Conservation (phyloP, 495 filamentous ascomycete species). For the Podospora sp. region DNA sequence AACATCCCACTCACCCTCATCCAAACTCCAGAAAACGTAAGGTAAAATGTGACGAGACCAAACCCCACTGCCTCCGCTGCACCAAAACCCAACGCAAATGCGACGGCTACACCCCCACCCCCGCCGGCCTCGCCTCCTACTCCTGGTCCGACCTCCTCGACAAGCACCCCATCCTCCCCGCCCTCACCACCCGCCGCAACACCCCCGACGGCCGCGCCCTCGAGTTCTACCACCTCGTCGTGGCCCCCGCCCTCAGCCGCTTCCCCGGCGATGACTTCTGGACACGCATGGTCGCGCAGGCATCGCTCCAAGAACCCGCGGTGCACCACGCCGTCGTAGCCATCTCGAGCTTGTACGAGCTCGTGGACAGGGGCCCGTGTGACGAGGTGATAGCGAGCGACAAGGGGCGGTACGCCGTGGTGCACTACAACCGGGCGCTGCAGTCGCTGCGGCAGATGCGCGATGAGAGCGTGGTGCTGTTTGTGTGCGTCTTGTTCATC, state of each 20-base stretch:
- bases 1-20: no score
- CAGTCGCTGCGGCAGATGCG: constrained; percentile 35
- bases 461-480: constrained; percentile 43
- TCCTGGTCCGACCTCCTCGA: constrained; percentile 33
- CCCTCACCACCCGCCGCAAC: constrained; percentile 25
- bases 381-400: constrained; percentile 26
- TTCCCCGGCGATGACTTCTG: constrained; percentile 56
- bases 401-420: constrained; percentile 31
- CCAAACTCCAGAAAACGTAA: constrained; percentile 29
- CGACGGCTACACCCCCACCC: constrained; percentile 34
- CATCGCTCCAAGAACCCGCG: constrained; percentile 53
- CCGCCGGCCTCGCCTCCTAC: constrained; percentile 9
- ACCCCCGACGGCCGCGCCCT: constrained; percentile 40
- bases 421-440: constrained; percentile 41
- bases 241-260: constrained; percentile 44
- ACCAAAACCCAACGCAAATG: constrained; percentile 35
- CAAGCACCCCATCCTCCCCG: constrained; percentile 30
- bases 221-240: constrained; percentile 47
- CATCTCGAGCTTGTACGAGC: constrained; percentile 41
- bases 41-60: constrained; percentile 45
- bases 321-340: constrained; percentile 59
- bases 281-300: constrained; percentile 53
- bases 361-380: constrained; percentile 22
- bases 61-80: constrained; percentile 39
- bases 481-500: constrained; percentile 59